Evolutionary conservation across 345 rosid genomes (phyloP), one percentile per base, ranked within the genome.

Genomic region (Leavenworthia alabamica): DNA sequence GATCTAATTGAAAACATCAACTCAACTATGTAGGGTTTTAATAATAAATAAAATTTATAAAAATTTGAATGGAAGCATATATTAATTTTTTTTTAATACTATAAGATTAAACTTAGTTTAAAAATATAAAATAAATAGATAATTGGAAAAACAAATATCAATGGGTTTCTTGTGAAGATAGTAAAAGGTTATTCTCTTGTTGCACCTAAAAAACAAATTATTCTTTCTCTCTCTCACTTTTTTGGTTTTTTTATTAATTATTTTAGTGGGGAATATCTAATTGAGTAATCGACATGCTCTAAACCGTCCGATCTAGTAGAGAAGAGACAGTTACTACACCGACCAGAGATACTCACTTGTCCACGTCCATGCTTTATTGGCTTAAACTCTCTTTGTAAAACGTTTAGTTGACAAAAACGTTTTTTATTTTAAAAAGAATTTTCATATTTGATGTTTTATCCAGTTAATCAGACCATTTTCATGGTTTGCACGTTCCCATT

Each of bases 401-500:
- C n/a, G 41, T 5, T 37, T 37, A 7, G 41, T 37, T n/a, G 16
- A 37, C 41, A 37, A 37, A 36, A 36, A n/a, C n/a, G n/a, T n/a
- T n/a, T n/a, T n/a, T n/a, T n/a, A n/a, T n/a, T n/a, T n/a, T n/a
- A 4, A 10, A 33, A 12, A 10, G 42, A 13, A 19, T 15, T 28
- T 33, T 14, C 5, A 23, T 9, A 46, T 2, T 47, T 13, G 3
- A 61, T 23, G 23, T 46, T 9, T 33, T 22, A 29, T 45, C 43
- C 24, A 60, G n/a, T 20, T 33, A 33, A 46, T 13, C 32, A 60
- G 44, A 47, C 15, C 47, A 48, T 37, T 37, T 27, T 36, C 56
- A 35, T 44, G 22, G 32, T 23, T 44, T 45, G 45, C 65, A 60
- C 65, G 65, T n/a, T 45, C 31, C 14, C 54, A 32, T 32, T 20